phyloP scores from a whole-genome alignment of 257 asterid species.

The Ballota nigra region DNA sequence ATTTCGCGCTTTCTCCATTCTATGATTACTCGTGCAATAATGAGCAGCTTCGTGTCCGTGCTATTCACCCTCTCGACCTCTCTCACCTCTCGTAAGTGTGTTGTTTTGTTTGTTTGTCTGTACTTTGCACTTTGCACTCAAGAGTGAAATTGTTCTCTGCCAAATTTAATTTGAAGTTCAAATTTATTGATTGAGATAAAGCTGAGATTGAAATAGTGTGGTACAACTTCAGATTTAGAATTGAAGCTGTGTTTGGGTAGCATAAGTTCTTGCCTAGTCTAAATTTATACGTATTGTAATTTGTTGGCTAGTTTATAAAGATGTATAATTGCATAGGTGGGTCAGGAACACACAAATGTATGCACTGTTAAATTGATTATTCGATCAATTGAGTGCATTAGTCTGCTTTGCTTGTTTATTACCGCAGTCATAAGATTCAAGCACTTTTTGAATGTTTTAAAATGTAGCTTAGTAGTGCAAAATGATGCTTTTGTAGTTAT shows the following conservation, averaged over 20 bases:
- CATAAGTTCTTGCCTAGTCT: neutral
- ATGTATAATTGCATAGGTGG: neutral
- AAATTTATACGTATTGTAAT: neutral
- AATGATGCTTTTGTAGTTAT: neutral
- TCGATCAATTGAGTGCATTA: neutral
- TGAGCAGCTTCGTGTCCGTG: constrained; percentile 71
- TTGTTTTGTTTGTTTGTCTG: neutral
- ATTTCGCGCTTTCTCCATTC: constrained; percentile 91
- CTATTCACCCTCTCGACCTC: constrained; percentile 81
- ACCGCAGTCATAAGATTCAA: neutral
- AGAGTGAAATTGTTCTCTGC: neutral
- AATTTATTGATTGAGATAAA: neutral
- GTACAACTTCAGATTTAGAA: neutral
- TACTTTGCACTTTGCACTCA: neutral
- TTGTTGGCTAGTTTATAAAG: neutral
- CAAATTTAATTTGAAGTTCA: neutral
- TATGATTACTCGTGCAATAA: constrained; percentile 86
- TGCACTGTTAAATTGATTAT: neutral
- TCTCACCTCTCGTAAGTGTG: constrained; percentile 77
- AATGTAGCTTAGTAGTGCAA: neutral
- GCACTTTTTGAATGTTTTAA: constrained; percentile 2
- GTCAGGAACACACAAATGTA: neutral
- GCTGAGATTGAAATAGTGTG: neutral
- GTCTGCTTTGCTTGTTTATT: constrained; percentile 3
- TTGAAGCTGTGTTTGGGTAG: neutral